Evolutionary conservation across 2,329 filamentous ascomycete species (phyloP), one percentile per base, ranked within the genome.

Genomic region (Phoma sp.): DNA sequence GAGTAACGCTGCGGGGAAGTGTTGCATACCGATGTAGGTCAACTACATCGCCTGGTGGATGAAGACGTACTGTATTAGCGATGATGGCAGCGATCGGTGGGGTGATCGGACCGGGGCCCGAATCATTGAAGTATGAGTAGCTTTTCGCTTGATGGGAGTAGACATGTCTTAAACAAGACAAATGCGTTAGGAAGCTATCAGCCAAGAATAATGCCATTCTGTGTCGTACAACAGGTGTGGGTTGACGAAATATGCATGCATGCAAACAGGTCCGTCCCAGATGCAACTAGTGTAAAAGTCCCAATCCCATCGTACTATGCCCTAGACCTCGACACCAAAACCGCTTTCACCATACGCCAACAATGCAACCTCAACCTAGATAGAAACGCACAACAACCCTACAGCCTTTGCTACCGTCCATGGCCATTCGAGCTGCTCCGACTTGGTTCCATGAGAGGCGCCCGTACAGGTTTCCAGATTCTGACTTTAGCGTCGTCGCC

Each of bases 401-500:
- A 46, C 21, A 32, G 12, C 29, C 8, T 21, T 19, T 29, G 25
- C 38, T 50, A 72, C 54, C 62, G 58, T 27, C 54, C 55, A 43
- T 64, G 68, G 6, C 70, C 69, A 37, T 70, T 69, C 4, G 49
- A 55, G 22, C 55, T 58, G 10, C 41, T 51, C 29, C 50, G 38
- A 6, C 35, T 57, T 4, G 39, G 33, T 13, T 58, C 51, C 31
- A 62, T 58, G 1, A 62, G 49, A 0, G 62, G 48, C 6, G 62
- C 57, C 8, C 55, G 57, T 5, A 45, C 51, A 0, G 71, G 70
- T 56, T 69, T 72, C 72, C 72, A 97, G 89, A 99, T 92, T 77
- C 89, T 88, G 61, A 98, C 88, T 71, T 84, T 87, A 49, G 84
- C 82, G 70, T 98, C 95, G 73, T 99, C 95, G 17, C 94, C 93